Percentiles rank a stretch among this genome's conserved stretches.
Conservation (phyloP, 2,329 filamentous ascomycete species). For the Ascochyta lentis region DNA sequence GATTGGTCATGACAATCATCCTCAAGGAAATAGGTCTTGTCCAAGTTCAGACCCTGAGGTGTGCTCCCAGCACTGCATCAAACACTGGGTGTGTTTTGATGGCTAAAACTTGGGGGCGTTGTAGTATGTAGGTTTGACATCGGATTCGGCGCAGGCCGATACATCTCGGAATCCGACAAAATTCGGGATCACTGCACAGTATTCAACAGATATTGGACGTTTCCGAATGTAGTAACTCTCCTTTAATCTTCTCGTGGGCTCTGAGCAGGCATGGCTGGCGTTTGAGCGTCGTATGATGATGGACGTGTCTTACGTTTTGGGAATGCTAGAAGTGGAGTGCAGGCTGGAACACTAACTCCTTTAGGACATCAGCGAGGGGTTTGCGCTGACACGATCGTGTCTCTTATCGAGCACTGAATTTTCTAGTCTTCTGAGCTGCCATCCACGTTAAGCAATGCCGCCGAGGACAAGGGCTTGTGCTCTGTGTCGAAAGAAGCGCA, state of each 20-base stretch:
- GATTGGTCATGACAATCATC: too few relatives aligned
- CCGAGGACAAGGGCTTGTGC: slow-evolving; percentile 36
- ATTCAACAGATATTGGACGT: not conserved
- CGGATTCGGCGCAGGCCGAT: not conserved
- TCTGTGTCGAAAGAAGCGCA: slow-evolving; percentile 41
- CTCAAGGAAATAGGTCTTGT: too few relatives aligned
- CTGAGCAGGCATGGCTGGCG: not conserved
- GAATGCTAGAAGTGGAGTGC: not conserved
- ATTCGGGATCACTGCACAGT: slow-evolving; percentile 2
- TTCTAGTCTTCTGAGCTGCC: not conserved
- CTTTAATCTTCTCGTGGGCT: not conserved
- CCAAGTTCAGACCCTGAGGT: not conserved
- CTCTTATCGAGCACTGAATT: not conserved
- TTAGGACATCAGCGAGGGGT: too few relatives aligned
- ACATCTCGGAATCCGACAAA: not conserved
- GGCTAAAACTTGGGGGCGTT: too few relatives aligned
- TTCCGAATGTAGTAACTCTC: not conserved
- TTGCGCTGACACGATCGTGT: too few relatives aligned
- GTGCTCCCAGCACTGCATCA: not conserved
- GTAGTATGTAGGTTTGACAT: not conserved
- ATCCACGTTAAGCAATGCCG: slow-evolving; percentile 24
- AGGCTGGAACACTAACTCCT: not conserved
- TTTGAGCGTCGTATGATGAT: not conserved
- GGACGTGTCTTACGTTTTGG: not conserved
- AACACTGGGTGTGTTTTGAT: too few relatives aligned